Evolutionary conservation across 768 basidiomycete genomes (phyloP).

Genomic region (Psilocybe azurescens): DNA sequence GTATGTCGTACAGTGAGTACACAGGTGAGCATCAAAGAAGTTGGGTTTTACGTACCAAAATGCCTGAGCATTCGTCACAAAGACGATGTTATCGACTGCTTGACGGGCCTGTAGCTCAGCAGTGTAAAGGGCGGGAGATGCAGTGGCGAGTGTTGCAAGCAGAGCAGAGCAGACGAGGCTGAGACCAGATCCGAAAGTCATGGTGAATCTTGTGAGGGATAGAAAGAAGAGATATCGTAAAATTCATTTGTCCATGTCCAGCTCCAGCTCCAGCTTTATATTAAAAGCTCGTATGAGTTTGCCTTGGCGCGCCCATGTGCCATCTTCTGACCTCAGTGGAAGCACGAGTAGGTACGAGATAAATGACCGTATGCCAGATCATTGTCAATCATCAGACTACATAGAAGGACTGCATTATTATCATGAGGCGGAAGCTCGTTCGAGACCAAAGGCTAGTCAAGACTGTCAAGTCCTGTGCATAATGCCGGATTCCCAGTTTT

Average conservation of each 20-base stretch:
- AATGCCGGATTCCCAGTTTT: too few species aligned
- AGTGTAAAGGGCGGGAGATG: conserved; percentile 18
- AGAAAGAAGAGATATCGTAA: background rate
- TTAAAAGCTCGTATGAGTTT: background rate
- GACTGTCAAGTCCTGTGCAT: too few species aligned
- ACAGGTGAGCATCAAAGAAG: background rate
- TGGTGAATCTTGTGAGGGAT: background rate
- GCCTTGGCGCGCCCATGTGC: background rate
- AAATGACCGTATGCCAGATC: background rate
- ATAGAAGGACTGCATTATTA: too few species aligned
- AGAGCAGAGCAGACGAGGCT: background rate
- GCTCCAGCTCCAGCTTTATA: background rate
- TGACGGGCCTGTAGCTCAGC: conserved; percentile 24
- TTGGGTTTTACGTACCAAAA: conserved; percentile 45
- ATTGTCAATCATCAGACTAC: background rate
- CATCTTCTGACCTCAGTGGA: background rate
- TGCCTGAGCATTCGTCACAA: conserved; percentile 43
- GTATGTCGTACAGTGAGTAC: background rate
- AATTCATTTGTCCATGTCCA: background rate
- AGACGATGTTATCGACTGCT: conserved; percentile 55
- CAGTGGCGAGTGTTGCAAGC: conserved; percentile 9
- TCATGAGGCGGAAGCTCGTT: too few species aligned
- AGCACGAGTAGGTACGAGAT: background rate
- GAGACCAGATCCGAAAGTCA: background rate
- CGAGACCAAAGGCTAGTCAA: too few species aligned